Conservation (phyloP, 768 basidiomycete genomes). For the Crucibulum laeve region DNA sequence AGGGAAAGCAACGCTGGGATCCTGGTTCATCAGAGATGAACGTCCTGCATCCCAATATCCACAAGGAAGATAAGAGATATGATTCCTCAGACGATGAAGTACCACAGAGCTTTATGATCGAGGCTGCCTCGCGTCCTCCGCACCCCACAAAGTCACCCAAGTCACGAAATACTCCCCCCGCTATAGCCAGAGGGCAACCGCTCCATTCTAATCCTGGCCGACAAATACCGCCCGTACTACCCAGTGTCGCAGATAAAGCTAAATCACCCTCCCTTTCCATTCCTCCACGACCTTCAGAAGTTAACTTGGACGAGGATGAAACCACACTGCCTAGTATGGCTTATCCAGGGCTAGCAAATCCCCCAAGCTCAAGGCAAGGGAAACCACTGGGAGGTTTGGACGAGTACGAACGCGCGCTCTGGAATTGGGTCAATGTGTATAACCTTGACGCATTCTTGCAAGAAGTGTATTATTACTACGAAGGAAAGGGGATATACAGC, state of each 20-base stretch:
- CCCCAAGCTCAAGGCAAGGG: slow-evolving; percentile 26
- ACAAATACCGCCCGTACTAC: slow-evolving; percentile 34
- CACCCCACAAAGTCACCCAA: slow-evolving; percentile 19
- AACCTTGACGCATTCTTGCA: slow-evolving; percentile 95
- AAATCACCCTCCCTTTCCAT: slow-evolving; percentile 37
- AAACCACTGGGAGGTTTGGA: slow-evolving; percentile 69
- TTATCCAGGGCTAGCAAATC: slow-evolving; percentile 16
- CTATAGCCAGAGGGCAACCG: slow-evolving; percentile 38
- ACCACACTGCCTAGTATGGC: slow-evolving; percentile 13
- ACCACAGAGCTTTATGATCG: slow-evolving; percentile 83
- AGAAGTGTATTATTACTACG: slow-evolving; percentile 94
- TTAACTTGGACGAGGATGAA: slow-evolving; percentile 36
- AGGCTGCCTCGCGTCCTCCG: slow-evolving; percentile 48
- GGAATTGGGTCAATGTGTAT: slow-evolving; percentile 99
- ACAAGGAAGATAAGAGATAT: slow-evolving; percentile 56
- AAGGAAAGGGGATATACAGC: slow-evolving; percentile 94
- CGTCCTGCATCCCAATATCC: slow-evolving; percentile 67
- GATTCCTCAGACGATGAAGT: slow-evolving; percentile 81
- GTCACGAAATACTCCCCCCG: slow-evolving; percentile 15
- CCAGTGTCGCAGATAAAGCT: slow-evolving; percentile 24
- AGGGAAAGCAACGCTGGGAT: slow-evolving; percentile 55
- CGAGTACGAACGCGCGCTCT: slow-evolving; percentile 86
- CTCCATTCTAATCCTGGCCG: slow-evolving; percentile 45
- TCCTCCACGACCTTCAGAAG: slow-evolving; percentile 64
- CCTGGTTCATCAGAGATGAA: slow-evolving; percentile 51